A percentile compares a stretch with the other conserved stretches of the same genome.
phyloP scores from a whole-genome alignment of 805 yeast genomes.

The Suhomyces prunicola region DNA sequence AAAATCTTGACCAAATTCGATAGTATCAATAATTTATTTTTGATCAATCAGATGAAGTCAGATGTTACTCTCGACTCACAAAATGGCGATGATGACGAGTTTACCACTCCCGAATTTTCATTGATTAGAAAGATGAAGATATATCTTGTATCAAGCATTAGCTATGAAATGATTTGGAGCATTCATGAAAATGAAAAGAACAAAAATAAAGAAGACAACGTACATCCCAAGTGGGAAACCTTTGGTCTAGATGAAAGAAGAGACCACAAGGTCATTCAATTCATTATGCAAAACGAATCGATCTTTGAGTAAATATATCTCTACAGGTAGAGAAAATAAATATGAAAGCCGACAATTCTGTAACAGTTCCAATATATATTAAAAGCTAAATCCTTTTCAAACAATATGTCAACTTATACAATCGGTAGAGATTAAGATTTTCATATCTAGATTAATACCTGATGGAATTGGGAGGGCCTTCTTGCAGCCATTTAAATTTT shows the following conservation, averaged over 20 bases:
- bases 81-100: constrained; percentile 6
- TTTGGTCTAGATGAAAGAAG: constrained; percentile 26
- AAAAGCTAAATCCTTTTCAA: too few relatives aligned
- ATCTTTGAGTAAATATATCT: constrained; percentile 14
- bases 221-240: constrained; percentile 21
- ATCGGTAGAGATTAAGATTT: too few relatives aligned
- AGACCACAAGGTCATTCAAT: constrained; percentile 17
- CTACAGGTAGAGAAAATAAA: neutral
- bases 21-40: constrained; percentile 12
- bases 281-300: constrained; percentile 16
- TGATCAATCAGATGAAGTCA: constrained; percentile 9
- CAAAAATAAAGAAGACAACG: constrained; percentile 7
- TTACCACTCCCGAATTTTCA: constrained; percentile 18
- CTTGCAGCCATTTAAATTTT: too few relatives aligned
- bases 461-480: too few relatives aligned
- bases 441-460: too few relatives aligned
- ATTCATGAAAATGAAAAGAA: constrained; percentile 25
- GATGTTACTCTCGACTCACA: neutral
- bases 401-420: too few relatives aligned
- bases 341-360: neutral
- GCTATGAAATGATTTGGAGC: constrained; percentile 40
- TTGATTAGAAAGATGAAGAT: constrained; percentile 33
- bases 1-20: constrained; percentile 26
- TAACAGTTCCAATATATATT: too few relatives aligned
- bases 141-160: constrained; percentile 33